Evolutionary conservation across 2,329 filamentous ascomycete genomes (phyloP).

Genomic region (Fusarium clavum): DNA sequence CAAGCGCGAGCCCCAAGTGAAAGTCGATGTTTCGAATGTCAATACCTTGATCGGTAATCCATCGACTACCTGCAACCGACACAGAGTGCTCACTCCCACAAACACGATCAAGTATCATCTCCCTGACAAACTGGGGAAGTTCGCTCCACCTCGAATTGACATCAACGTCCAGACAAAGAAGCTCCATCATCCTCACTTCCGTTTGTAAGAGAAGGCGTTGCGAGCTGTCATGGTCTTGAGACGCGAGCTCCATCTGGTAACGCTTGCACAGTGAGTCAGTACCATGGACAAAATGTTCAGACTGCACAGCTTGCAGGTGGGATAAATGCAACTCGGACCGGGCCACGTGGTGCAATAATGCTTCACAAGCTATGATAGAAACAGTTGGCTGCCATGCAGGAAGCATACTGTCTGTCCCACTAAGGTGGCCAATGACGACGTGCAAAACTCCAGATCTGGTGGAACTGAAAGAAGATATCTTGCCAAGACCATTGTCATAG

Average conservation of each 20-base stretch:
- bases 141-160: not conserved
- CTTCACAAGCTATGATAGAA: not conserved
- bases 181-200: not conserved
- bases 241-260: not conserved
- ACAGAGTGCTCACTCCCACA: not conserved
- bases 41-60: not conserved
- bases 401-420: not conserved
- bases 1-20: not conserved
- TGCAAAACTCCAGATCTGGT: not conserved
- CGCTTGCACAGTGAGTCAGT: not conserved
- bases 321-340: not conserved
- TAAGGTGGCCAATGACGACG: not conserved
- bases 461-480: not conserved
- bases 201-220: not conserved
- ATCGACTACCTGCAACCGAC: not conserved
- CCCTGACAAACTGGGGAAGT: not conserved
- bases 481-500: not conserved
- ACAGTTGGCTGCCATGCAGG: not conserved
- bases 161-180: not conserved
- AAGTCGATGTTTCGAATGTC: not conserved
- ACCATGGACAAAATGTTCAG: not conserved
- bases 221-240: not conserved
- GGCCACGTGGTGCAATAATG: not conserved
- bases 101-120: slow-evolving; percentile 5
- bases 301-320: not conserved